These are phyloP conservation scores for Colletotrichum godetiae DNA, from an alignment of 2,329 filamentous ascomycete species.

Conservation along the genomic window DNA sequence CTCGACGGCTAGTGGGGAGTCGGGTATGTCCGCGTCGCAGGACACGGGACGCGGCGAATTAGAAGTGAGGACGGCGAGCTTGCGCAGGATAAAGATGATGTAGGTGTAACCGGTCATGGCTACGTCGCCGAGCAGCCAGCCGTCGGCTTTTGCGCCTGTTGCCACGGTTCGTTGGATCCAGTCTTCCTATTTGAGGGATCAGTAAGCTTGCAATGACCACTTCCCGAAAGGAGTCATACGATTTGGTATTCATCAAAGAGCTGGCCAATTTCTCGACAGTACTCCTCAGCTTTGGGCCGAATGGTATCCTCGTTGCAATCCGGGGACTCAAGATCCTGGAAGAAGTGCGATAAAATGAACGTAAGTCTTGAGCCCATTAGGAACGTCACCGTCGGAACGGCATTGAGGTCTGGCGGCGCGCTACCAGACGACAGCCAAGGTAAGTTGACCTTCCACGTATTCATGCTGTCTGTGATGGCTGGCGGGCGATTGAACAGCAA, in stretches of 20 bases:
- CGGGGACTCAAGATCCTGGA: slow-evolving; percentile 28
- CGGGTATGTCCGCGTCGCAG: slow-evolving; percentile 43
- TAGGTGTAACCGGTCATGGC: slow-evolving; percentile 44
- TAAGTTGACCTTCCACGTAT: slow-evolving; percentile 45
- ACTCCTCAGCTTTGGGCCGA: slow-evolving; percentile 41
- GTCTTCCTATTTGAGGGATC: slow-evolving; percentile 35
- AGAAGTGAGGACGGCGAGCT: slow-evolving; percentile 36
- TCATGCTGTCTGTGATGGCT: slow-evolving; percentile 38
- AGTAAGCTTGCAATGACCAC: too few relatives aligned
- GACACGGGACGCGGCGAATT: slow-evolving; percentile 41
- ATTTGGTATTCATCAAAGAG: slow-evolving; percentile 44
- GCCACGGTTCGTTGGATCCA: slow-evolving; percentile 38
- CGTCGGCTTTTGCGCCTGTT: slow-evolving; percentile 36
- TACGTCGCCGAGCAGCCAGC: slow-evolving; percentile 44
- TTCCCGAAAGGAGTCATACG: too few relatives aligned
- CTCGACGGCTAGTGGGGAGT: slow-evolving; percentile 43
- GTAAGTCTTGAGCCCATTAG: slow-evolving; percentile 43
- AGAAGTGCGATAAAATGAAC: slow-evolving; percentile 44
- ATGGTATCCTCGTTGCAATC: slow-evolving; percentile 37
- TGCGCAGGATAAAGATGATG: slow-evolving; percentile 48
- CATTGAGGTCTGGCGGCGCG: slow-evolving; percentile 34
- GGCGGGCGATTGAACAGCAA: slow-evolving; percentile 45
- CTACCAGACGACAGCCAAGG: slow-evolving; percentile 42
- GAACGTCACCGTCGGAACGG: slow-evolving; percentile 41
- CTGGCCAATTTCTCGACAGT: slow-evolving; percentile 42